phyloP scores from a whole-genome alignment of 306 rosid genomes.

The Cucumis cinereus region DNA sequence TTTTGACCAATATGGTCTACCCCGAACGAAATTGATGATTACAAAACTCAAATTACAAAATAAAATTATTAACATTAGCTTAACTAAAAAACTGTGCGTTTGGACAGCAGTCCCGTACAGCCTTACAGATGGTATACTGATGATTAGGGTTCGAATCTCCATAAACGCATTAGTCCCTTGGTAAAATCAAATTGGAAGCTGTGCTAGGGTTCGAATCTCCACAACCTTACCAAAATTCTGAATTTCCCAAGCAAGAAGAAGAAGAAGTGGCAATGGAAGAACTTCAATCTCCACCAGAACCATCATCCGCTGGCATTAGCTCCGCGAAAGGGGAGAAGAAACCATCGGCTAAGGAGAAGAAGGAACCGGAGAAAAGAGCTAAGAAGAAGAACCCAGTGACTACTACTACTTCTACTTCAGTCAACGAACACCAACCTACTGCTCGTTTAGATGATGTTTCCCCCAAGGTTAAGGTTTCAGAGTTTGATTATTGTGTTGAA shows the following conservation, averaged over 20 bases:
- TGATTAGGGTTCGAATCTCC: background rate
- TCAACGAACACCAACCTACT: background rate
- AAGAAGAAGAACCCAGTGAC: constrained; percentile 1
- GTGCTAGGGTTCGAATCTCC: constrained; percentile 4
- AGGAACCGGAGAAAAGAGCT: background rate
- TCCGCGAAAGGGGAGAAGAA: constrained; percentile 17
- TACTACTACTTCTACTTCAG: background rate
- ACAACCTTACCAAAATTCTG: background rate
- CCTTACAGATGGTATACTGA: background rate
- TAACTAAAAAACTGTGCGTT: background rate
- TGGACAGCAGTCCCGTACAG: background rate
- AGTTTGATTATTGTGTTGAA: constrained; percentile 48
- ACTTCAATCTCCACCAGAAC: background rate
- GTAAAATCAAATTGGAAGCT: background rate
- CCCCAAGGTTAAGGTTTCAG: constrained; percentile 22
- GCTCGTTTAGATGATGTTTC: background rate
- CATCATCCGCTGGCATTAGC: background rate
- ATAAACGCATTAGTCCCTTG: background rate
- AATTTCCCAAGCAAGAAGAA: background rate
- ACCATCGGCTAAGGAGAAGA: background rate
- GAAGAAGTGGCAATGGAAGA: constrained; percentile 1
- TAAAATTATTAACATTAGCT: too few species aligned
- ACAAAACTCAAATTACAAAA: too few species aligned
- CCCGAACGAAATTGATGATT: too few species aligned
- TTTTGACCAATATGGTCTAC: too few species aligned